Conservation (phyloP, 495 filamentous ascomycete genomes). For the Staphylotrichum longicolle region DNA sequence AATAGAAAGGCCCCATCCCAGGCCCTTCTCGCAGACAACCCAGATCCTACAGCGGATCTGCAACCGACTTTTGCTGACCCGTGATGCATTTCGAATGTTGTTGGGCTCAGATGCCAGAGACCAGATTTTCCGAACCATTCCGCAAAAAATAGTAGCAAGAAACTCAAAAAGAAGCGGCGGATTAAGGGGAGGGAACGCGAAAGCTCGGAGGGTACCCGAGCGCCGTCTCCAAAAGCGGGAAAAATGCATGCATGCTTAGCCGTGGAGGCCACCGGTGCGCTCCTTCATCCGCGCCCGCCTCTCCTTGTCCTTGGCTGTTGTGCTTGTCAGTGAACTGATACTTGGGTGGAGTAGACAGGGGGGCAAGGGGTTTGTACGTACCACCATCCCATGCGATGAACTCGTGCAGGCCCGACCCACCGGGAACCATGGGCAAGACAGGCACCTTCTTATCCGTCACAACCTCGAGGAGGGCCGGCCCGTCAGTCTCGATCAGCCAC, state of each 20-base stretch:
- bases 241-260: slow-evolving; percentile 25
- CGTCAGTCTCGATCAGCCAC: slow-evolving; percentile 83
- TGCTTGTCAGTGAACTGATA: slow-evolving; percentile 35
- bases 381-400: slow-evolving; percentile 88
- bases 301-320: slow-evolving; percentile 68
- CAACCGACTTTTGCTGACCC: slow-evolving; percentile 23
- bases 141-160: slow-evolving; percentile 4
- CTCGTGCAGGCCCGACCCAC: slow-evolving; percentile 82
- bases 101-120: slow-evolving; percentile 5
- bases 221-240: neutral
- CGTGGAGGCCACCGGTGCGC: slow-evolving; percentile 58
- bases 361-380: slow-evolving; percentile 34
- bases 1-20: slow-evolving; percentile 7
- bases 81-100: slow-evolving; percentile 22
- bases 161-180: neutral
- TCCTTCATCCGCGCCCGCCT: slow-evolving; percentile 68
- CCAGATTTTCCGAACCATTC: slow-evolving; percentile 14
- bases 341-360: neutral
- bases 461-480: slow-evolving; percentile 68
- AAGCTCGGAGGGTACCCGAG: neutral
- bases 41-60: slow-evolving; percentile 22
- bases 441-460: slow-evolving; percentile 87
- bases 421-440: slow-evolving; percentile 94
- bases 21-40: slow-evolving; percentile 5
- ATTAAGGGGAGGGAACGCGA: slow-evolving; percentile 18